phyloP scores from a whole-genome alignment of 2,329 filamentous ascomycete species.

The Diaporthe citrichinensis region DNA sequence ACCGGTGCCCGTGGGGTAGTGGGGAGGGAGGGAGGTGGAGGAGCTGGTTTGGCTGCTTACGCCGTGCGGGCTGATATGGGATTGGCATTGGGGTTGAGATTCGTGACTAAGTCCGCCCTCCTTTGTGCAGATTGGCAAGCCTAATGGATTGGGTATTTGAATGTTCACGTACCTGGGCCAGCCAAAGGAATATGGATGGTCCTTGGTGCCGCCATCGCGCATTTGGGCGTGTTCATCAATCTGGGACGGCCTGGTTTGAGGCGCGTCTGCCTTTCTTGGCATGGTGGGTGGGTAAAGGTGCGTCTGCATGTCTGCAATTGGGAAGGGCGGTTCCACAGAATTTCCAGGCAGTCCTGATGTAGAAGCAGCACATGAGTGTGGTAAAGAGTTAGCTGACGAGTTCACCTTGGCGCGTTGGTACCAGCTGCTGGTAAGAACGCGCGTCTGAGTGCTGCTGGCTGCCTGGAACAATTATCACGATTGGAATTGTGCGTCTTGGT shows the following conservation, averaged over 20 bases:
- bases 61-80: not conserved
- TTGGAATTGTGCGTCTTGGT: not conserved
- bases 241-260: not conserved
- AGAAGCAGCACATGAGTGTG: not conserved
- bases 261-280: not conserved
- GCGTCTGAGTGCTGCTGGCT: slow-evolving; percentile 8
- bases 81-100: not conserved
- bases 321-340: not conserved
- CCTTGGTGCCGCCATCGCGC: not conserved
- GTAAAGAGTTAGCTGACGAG: not conserved
- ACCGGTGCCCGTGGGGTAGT: not conserved
- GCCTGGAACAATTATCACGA: not conserved
- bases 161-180: not conserved
- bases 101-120: not conserved
- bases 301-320: not conserved
- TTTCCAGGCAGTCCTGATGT: slow-evolving; percentile 2
- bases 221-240: not conserved
- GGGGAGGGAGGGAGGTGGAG: not conserved
- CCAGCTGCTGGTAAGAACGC: not conserved
- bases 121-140: not conserved
- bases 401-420: not conserved
- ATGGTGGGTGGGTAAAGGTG: not conserved
- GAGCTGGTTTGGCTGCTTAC: not conserved
- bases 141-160: not conserved
- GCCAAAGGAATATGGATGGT: not conserved